Evolutionary conservation across 805 yeast species (phyloP), one percentile per base, ranked within the genome.

Genomic region (Teunomyces stri): DNA sequence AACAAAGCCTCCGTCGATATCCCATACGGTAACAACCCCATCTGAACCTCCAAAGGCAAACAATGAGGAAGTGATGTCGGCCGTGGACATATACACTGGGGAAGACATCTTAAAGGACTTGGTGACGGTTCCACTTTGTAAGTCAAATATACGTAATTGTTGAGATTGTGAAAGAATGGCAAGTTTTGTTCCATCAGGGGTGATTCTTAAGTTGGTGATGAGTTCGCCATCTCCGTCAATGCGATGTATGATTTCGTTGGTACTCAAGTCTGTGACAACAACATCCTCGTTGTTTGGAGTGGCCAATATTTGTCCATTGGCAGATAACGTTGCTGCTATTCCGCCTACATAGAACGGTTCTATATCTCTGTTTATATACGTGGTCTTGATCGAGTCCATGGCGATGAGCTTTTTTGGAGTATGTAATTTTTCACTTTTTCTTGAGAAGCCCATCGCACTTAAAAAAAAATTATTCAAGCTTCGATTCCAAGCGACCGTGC

Each of bases 1-100:
- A 3, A 86, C 80, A 54, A 78, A 89, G 1, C 94, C 91, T 30
- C 90, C 90, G 53, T 83, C 91, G 31, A 94, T 77, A 65, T 94
- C 99, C 85, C 96, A 90, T 1, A 94, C 95, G 39, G 88, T 83
- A 13, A 91, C 86, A 36, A 83, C 79, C 42, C 99, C 98, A 65
- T 94, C 99, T 0, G 97, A 87, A 41, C 96, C 90, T 34, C 99
- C 99, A 60, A 94, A 84, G 15, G 97, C 96, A 59, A 91, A 80
- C 31, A 94, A 72, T 2, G 96, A 82, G 2, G 96, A 85, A 0
- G 97, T 89, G 2, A 79, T 62, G 65, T 94, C 99, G 18, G 80
- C 80, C 9, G 85, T 74, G 39, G 89, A 77, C 9, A 89, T 84
- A 64, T 87, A 88, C 1, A 88, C 86, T 1, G 97, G 96, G 1